phyloP scores from a whole-genome alignment of 2,329 filamentous ascomycete species.

The Aspergillus sclerotialis region DNA sequence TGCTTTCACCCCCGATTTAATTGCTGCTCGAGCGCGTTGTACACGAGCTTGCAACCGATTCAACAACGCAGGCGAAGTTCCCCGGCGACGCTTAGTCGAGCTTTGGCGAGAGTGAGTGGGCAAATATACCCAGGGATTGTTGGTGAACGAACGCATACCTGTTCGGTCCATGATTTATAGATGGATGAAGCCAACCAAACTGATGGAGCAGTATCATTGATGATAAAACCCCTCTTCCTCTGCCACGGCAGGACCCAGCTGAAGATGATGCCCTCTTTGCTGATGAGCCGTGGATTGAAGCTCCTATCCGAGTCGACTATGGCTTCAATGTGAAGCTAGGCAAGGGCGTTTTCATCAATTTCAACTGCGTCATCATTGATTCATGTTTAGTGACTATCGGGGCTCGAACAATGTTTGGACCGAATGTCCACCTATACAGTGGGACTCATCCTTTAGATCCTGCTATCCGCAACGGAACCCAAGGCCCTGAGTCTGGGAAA shows the following conservation, averaged over 20 bases:
- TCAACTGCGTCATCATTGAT: constrained; percentile 68
- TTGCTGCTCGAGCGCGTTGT: constrained; percentile 57
- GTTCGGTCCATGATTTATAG: neutral
- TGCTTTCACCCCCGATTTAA: constrained; percentile 63
- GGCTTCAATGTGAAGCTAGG: constrained; percentile 68
- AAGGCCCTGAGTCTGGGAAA: constrained; percentile 67
- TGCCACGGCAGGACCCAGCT: constrained; percentile 47
- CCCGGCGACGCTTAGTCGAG: constrained; percentile 57
- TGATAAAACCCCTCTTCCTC: constrained; percentile 59
- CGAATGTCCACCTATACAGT: constrained; percentile 68
- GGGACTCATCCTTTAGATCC: constrained; percentile 74
- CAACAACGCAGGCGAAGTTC: constrained; percentile 55
- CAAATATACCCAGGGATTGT: neutral
- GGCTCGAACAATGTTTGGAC: constrained; percentile 68
- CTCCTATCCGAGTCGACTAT: constrained; percentile 67
- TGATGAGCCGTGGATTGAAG: constrained; percentile 62
- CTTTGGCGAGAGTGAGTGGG: constrained; percentile 63
- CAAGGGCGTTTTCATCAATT: constrained; percentile 67
- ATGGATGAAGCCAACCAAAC: neutral
- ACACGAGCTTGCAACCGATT: constrained; percentile 54
- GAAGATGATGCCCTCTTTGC: constrained; percentile 60
- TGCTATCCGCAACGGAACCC: constrained; percentile 62
- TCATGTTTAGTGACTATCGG: constrained; percentile 70
- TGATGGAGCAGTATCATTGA: constrained; percentile 48
- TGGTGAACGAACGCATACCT: too few species aligned